These are phyloP conservation scores for Teratosphaeriaceae sp. DNA, from an alignment of 2,329 filamentous ascomycete genomes.

Conservation along the genomic window DNA sequence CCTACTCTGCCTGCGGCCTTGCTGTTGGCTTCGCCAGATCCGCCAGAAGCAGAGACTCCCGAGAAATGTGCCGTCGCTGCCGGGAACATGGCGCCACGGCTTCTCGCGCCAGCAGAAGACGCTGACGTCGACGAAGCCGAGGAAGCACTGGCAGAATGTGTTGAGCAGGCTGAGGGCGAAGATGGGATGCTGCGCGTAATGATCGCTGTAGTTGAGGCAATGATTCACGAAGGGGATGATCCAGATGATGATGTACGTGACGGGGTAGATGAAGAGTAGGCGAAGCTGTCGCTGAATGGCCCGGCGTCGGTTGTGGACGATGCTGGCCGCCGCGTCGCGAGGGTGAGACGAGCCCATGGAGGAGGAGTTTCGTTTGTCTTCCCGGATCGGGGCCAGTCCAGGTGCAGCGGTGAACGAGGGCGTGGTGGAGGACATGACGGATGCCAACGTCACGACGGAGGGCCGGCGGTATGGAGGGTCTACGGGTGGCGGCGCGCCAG, in stretches of 20 bases:
- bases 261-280: slow-evolving; percentile 68
- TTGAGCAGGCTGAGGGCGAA: slow-evolving; percentile 51
- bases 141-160: slow-evolving; percentile 54
- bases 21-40: slow-evolving; percentile 7
- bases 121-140: slow-evolving; percentile 61
- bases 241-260: slow-evolving; percentile 68
- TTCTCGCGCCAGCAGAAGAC: slow-evolving; percentile 65
- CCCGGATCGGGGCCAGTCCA: slow-evolving; percentile 18
- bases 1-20: slow-evolving; percentile 7
- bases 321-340: slow-evolving; percentile 7
- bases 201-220: slow-evolving; percentile 51
- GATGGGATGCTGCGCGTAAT: slow-evolving; percentile 46
- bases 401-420: slow-evolving; percentile 10
- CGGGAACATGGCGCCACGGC: slow-evolving; percentile 57
- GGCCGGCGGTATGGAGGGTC: slow-evolving; percentile 10
- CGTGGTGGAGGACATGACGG: slow-evolving; percentile 13
- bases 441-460: slow-evolving; percentile 16
- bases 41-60: slow-evolving; percentile 33
- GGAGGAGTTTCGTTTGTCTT: slow-evolving; percentile 13
- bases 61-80: slow-evolving; percentile 36
- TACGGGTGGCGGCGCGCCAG: slow-evolving; percentile 6
- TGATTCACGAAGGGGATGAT: slow-evolving; percentile 63
- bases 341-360: slow-evolving; percentile 13
- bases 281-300: slow-evolving; percentile 62
- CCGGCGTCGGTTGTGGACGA: slow-evolving; percentile 16